These are phyloP conservation scores for Blastocystis sp. DNA, from an alignment of 352 stramenopile genomes.

Conservation along the genomic window DNA sequence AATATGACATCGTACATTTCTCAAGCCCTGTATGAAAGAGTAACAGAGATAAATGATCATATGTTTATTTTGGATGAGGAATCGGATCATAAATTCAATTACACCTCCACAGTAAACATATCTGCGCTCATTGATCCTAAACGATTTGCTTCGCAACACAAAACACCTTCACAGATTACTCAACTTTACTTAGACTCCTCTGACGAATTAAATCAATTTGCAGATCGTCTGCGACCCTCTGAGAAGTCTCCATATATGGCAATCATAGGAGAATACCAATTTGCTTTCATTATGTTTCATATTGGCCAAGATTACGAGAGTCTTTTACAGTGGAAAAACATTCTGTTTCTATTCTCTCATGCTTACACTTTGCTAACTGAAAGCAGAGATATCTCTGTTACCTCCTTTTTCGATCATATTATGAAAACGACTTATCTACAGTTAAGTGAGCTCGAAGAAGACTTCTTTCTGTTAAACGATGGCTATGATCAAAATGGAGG, in stretches of 20 bases:
- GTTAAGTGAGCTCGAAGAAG: conserved; percentile 1
- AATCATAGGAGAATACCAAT: neutral
- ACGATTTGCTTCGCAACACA: neutral
- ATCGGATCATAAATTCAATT: neutral
- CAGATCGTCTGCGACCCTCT: neutral
- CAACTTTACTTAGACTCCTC: conserved; percentile 19
- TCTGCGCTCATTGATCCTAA: neutral
- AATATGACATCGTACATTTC: conserved; percentile 22
- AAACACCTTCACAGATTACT: neutral
- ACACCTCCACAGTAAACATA: conserved; percentile 13
- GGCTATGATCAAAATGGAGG: neutral
- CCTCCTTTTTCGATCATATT: neutral
- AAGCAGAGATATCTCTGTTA: neutral
- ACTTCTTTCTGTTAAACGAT: conserved; percentile 16
- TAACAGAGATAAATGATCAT: neutral
- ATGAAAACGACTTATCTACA: conserved; percentile 27
- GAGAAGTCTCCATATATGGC: neutral
- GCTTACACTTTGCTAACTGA: neutral
- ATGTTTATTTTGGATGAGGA: conserved; percentile 8
- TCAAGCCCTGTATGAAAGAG: neutral
- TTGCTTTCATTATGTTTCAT: conserved; percentile 44
- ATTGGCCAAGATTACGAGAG: conserved; percentile 36
- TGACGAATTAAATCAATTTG: neutral
- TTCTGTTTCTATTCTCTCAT: conserved; percentile 15
- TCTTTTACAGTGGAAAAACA: conserved; percentile 54